Evolutionary conservation across 257 asterid species (phyloP), one percentile per base, ranked within the genome.

Genomic region (Salvia miltiorrhiza): DNA sequence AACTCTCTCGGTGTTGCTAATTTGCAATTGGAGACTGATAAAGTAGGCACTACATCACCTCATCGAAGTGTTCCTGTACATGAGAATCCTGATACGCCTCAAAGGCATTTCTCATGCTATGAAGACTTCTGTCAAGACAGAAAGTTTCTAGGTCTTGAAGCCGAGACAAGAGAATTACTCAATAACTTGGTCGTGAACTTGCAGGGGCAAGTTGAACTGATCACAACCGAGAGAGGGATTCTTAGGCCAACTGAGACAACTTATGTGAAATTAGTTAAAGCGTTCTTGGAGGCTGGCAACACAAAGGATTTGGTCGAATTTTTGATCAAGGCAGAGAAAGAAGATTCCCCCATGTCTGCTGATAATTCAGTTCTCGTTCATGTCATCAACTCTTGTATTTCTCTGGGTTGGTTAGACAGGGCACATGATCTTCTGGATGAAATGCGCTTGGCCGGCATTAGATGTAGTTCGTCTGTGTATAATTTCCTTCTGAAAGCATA

Each of bases 361-460:
- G 97, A 90, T 73, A 79, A 53, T 78, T 85, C 97, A 43, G 69
- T 81, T 63, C 78, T 88, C 78, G 78, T 86, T 54, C 77, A 83
- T 44, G 90, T 80, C 70, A 87, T 88, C 75, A 80, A 88, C 70
- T 71, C 95, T 3, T 93, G 98, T 86, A 88, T 90, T 75, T 84
- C 94, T n/a, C 92, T 93, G 23, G 92, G 92, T 50, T 71, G 89
- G 86, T 78, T 93, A 72, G 96, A 90, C 67, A 87, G 78, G 64
- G 98, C 97, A 17, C 93, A 93, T 26, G 97, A 93, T 81, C 84
- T 93, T 78, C 90, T 93, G 0, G 97, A 93, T 69, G 97, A 93
- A 77, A 86, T 87, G 94, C 95, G 89, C 62, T 79, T 90, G 79
- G 89, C 94, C 19, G 97, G 98, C 47, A 79, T 90, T 55, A 82